Base-by-base conservation (phyloP, 257 asterid species). In the Cynanchum wilfordii region DNA sequence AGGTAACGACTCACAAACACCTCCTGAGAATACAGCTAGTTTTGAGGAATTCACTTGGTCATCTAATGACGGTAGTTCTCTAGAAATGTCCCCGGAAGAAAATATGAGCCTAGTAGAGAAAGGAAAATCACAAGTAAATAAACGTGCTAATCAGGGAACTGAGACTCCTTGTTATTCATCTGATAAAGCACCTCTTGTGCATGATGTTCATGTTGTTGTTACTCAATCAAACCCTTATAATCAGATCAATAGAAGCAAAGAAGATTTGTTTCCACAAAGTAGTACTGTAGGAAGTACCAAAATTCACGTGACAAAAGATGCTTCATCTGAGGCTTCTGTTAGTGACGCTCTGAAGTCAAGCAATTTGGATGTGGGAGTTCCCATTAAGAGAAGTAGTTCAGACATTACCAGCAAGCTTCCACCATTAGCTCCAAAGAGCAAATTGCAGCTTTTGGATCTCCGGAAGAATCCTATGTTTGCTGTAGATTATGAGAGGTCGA, bases 401-500 rank as follows among this genome's bases (percentile, higher is more conserved):
- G 91, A 83, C 55, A 58, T 72, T 47, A 30, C 63, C 70, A 3
- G 76, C 71, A 79, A 87, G 78, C 93, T 90, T 73, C 98, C 90
- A 52, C 97, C 93, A 1, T 68, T 79, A 54, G 76, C 74, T 63
- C 85, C 85, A 9, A 78, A 66, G 75, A 70, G 79, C 68, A 83
- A 64, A 68, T 60, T 86, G 29, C 63, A 24, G 36, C 59, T 33
- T 54, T 76, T 83, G 76, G 82, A 80, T 76, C 72, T 25, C 78
- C 77, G 80, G 44, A 80, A 84, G 45, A 84, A 73, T 80, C 82
- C 96, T 72, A 58, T 75, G 83, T 79, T 91, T 33, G 73, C 77
- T 8, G 38, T 82, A 70, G 89, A 89, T 49, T 73, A 78, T 77
- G 94, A 87, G 72, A 81, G 88, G 89, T 71, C 83, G 55, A 87